Conservation (phyloP, 73 alveolate species). For the Tetrahymena thermophila region DNA sequence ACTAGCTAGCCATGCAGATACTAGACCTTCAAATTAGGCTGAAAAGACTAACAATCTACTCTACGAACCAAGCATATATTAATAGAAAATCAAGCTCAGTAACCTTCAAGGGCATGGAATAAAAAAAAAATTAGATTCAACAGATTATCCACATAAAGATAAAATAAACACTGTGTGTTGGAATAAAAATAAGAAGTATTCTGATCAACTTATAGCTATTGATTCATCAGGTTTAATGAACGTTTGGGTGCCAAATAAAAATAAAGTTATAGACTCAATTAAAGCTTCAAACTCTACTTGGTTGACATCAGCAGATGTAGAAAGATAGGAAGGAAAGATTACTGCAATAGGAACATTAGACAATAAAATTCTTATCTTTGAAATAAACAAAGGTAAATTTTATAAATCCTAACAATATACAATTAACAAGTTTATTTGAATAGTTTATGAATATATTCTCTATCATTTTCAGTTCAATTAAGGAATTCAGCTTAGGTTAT, state of each 20-base stretch:
- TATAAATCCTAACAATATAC: background rate
- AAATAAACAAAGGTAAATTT: constrained; percentile 11
- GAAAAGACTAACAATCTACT: background rate
- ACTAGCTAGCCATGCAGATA: background rate
- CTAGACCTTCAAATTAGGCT: background rate
- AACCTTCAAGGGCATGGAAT: background rate
- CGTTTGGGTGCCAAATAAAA: constrained; percentile 34
- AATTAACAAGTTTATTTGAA: no score
- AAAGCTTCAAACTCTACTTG: constrained; percentile 35
- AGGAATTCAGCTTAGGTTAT: background rate
- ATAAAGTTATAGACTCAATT: constrained; percentile 12
- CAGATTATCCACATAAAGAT: background rate
- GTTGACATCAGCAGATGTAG: constrained; percentile 45
- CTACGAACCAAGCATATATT: background rate
- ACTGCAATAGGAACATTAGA: constrained; percentile 42
- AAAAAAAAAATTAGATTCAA: background rate
- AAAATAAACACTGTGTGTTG: constrained; percentile 21
- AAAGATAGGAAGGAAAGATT: constrained; percentile 34
- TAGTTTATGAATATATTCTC: background rate
- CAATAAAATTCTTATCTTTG: constrained; percentile 33
- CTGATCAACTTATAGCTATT: constrained; percentile 13
- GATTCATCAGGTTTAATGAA: constrained; percentile 41
- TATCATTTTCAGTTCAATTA: no score
- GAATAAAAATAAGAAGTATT: constrained; percentile 28
- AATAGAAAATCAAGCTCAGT: background rate